Evolutionary conservation across 73 alveolate species (phyloP), one percentile per base, ranked within the genome.

Genomic region (Paramecium primaurelia): DNA sequence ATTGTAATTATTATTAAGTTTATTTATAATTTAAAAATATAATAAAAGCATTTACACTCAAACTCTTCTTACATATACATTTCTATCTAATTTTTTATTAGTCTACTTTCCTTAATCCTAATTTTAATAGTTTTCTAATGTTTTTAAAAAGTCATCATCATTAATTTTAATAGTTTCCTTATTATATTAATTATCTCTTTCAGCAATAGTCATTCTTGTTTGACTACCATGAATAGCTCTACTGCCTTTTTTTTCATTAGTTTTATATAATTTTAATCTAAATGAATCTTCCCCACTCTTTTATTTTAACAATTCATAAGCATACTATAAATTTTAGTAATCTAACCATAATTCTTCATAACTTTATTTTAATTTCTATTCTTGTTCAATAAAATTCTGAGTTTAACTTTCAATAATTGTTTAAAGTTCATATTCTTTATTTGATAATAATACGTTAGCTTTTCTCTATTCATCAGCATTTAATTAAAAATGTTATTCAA

Each of bases 391-490:
- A 22, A 40, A 37, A 73, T 73, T 73, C 22, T 73, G 16, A 30
- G 60, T 20, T n/a, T 34, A 73, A 37, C 87, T 73, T 18, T 73
- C 87, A 36, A 73, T 73, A 8, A 73, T 73, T 12, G 87, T 73
- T 38, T 34, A 16, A 36, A 73, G 47, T 20, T 73, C 87, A n/a
- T 5, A 73, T 11, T 73, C 59, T 10, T 38, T 32, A 20, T 73
- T 37, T 14, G 87, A 37, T 36, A 73, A 38, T 22, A 37, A 8
- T 14, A 73, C 18, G 37, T 73, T 73, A 16, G 87, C 87, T 36
- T 73, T 73, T 40, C 87, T 73, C 26, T 37, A 73, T 40, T 73
- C 60, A 20, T 73, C 87, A 37, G 16, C 37, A 73, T 73, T 36
- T n/a, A 1, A 34, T 40, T 73, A 36, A 73, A 37, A 73, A 38